These are phyloP conservation scores for Rubus parviflorus DNA, from an alignment of 306 rosid species.

Conservation along the genomic window DNA sequence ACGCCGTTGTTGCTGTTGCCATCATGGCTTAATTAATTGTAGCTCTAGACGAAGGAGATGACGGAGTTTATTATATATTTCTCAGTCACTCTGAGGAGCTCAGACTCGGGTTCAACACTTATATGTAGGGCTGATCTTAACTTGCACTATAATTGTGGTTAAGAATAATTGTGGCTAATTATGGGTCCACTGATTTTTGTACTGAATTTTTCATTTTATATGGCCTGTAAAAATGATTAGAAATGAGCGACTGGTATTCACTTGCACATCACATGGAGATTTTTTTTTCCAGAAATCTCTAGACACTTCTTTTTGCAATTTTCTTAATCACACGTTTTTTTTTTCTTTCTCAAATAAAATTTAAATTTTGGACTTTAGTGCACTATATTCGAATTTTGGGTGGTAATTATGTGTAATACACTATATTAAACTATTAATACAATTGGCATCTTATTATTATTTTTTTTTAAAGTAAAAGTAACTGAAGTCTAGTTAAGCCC, in stretches of 20 bases:
- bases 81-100: not conserved
- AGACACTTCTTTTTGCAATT: not conserved
- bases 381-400: too few relatives aligned
- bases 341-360: too few relatives aligned
- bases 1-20: not conserved
- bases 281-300: not conserved
- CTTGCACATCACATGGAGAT: not conserved
- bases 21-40: not conserved
- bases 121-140: not conserved
- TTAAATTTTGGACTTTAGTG: too few relatives aligned
- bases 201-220: not conserved
- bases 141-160: not conserved
- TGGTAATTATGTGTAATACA: too few relatives aligned
- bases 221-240: not conserved
- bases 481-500: not conserved
- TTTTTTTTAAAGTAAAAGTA: too few relatives aligned
- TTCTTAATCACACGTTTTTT: not conserved
- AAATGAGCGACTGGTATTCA: not conserved
- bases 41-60: not conserved
- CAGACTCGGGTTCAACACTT: not conserved
- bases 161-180: not conserved
- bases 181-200: slow-evolving; percentile 2
- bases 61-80: not conserved
- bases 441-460: too few relatives aligned
- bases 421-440: too few relatives aligned